Percentiles rank a stretch among this genome's conserved stretches.
phyloP scores from a whole-genome alignment of 1,284 basidiomycete species.

The Apiotrichum laibachii region DNA sequence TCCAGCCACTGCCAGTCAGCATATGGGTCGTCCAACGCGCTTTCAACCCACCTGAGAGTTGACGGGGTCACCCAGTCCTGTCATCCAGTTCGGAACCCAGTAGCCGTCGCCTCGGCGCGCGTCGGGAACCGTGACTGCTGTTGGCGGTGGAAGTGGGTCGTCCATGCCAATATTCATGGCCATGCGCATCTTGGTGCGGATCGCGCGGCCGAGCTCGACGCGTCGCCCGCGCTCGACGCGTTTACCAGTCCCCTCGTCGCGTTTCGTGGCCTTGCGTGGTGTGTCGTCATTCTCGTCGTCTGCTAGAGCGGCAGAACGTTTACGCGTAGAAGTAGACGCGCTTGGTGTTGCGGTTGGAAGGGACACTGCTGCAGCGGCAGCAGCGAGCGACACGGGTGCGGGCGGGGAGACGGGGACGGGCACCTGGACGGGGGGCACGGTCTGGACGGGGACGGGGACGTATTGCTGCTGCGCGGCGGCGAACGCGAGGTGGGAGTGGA shows the following conservation, averaged over 20 bases:
- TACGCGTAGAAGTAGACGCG: neutral
- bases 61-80: slow-evolving; percentile 13
- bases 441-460: neutral
- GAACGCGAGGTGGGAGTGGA: slow-evolving; percentile 4
- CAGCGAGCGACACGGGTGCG: neutral
- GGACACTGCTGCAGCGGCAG: neutral
- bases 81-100: slow-evolving; percentile 26
- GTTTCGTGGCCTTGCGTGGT: slow-evolving; percentile 1
- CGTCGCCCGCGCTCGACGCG: slow-evolving; percentile 19
- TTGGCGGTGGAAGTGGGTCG: slow-evolving; percentile 22
- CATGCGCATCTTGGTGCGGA: slow-evolving; percentile 25
- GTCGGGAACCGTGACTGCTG: slow-evolving; percentile 1
- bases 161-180: slow-evolving; percentile 25
- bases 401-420: neutral
- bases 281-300: neutral
- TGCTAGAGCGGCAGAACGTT: neutral
- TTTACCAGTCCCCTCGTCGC: slow-evolving; percentile 20
- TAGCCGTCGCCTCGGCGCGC: neutral
- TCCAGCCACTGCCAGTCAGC: slow-evolving; percentile 24
- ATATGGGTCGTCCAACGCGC: neutral
- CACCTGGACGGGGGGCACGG: neutral
- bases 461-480: neutral
- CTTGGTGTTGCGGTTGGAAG: neutral
- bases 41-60: slow-evolving; percentile 19
- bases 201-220: slow-evolving; percentile 22